phyloP scores from a whole-genome alignment of 352 stramenopile species.

The Globisporangium paddicum region DNA sequence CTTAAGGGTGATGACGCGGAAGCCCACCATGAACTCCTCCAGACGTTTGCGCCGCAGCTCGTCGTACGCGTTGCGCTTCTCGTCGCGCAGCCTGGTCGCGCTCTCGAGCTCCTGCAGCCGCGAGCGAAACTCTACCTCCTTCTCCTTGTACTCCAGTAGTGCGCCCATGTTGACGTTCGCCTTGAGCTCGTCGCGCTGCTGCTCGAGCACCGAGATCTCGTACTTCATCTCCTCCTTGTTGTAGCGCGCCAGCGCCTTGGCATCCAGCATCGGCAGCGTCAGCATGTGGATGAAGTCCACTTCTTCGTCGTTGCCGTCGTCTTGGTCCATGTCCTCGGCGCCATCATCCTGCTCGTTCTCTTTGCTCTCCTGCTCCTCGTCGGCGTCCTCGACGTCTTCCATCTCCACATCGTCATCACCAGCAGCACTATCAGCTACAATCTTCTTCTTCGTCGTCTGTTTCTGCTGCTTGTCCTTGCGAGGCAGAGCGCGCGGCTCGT shows the following conservation, averaged over 20 bases:
- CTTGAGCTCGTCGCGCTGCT: slow-evolving; percentile 91
- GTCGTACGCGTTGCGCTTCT: slow-evolving; percentile 93
- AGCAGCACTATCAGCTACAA: too few species aligned
- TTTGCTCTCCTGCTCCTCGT: slow-evolving; percentile 31
- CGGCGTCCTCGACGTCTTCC: slow-evolving; percentile 18
- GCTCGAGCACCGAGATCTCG: slow-evolving; percentile 90
- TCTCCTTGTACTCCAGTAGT: slow-evolving; percentile 90
- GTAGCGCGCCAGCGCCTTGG: slow-evolving; percentile 81
- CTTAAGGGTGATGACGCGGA: slow-evolving; percentile 98
- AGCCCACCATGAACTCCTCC: slow-evolving; percentile 99
- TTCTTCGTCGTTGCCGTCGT: slow-evolving; percentile 31
- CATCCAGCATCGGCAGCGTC: slow-evolving; percentile 68
- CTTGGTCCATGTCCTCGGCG: slow-evolving; percentile 17
- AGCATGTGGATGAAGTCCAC: slow-evolving; percentile 31
- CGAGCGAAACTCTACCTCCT: slow-evolving; percentile 94
- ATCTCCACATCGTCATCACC: slow-evolving; percentile 34
- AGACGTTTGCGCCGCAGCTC: slow-evolving; percentile 95
- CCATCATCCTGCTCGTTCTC: slow-evolving; percentile 21
- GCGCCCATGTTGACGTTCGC: slow-evolving; percentile 95
- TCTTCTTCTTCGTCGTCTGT: slow-evolving; percentile 17
- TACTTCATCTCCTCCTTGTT: slow-evolving; percentile 92
- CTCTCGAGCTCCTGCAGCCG: slow-evolving; percentile 94
- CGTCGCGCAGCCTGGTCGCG: slow-evolving; percentile 91
- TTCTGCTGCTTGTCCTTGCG: slow-evolving; percentile 44
- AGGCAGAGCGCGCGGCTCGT: slow-evolving; percentile 26